These are phyloP conservation scores for Auricularia sp. DNA, from an alignment of 768 basidiomycete genomes.

Conservation along the genomic window DNA sequence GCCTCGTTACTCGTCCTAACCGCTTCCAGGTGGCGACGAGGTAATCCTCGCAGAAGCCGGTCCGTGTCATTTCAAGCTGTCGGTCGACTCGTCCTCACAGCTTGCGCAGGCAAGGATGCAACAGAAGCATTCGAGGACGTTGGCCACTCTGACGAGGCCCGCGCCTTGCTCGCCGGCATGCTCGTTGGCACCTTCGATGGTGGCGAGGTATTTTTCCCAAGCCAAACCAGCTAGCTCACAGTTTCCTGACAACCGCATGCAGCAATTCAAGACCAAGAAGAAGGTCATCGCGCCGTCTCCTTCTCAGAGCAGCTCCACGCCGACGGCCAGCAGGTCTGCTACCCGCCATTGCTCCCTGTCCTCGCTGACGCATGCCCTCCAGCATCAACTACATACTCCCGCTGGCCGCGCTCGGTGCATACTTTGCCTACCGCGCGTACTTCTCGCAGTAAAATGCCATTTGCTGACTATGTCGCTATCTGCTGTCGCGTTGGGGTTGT, in stretches of 20 bases:
- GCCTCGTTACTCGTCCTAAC: background rate
- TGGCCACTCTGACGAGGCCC: constrained; percentile 97
- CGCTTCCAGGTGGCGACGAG: constrained; percentile 68
- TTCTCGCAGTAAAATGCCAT: constrained; percentile 11
- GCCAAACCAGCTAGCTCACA: background rate
- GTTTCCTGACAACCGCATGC: background rate
- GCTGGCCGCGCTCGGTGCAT: constrained; percentile 64
- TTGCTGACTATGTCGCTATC: background rate
- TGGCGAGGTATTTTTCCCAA: constrained; percentile 37
- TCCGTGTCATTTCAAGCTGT: constrained; percentile 30
- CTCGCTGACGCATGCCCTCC: constrained; percentile 6
- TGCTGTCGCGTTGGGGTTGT: background rate
- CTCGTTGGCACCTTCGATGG: constrained; percentile 76
- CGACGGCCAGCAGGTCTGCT: background rate
- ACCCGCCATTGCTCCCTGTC: background rate
- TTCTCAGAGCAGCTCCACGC: background rate
- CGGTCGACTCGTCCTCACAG: constrained; percentile 4
- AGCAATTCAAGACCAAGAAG: background rate
- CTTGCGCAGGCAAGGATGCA: constrained; percentile 73
- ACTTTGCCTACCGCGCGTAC: constrained; percentile 84
- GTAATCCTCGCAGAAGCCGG: constrained; percentile 89
- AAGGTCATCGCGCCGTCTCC: background rate
- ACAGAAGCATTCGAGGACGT: constrained; percentile 99
- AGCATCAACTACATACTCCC: constrained; percentile 82
- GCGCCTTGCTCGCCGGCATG: constrained; percentile 69